Base-by-base conservation (phyloP, 164 flowering plant species). In the Paratinospora sagittata region DNA sequence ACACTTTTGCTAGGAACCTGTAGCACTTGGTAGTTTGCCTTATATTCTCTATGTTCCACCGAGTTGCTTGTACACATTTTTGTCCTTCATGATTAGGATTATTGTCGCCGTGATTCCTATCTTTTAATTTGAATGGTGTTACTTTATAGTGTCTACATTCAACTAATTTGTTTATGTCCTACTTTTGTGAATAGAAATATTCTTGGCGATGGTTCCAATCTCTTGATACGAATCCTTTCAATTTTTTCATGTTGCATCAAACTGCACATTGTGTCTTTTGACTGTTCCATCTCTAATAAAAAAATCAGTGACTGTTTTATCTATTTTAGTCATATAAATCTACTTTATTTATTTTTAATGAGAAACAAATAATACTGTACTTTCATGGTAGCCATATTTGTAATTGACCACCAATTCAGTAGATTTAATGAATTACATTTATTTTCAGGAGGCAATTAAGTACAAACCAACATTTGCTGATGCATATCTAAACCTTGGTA, bases 401-500 rank as follows among this genome's bases (percentile, higher is more conserved):
- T 55, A 19, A 2, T 6, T 19, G 24, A 21, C 24, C 11, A 8
- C 57, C 10, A n/a, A n/a, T n/a, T n/a, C n/a, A 14, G 4, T 9
- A 23, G 26, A 61, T n/a, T 55, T 61, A 0, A 37, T 13, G 3
- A 4, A 7, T 61, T 70, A 36, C 14, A 70, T 66, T 64, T 64
- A 4, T 75, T 76, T 75, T 64, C 89, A 96, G 99, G 99, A 96
- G 83, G 98, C 98, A 12, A 90, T 91, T 19, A 90, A 82, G 70
- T 85, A 84, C 63, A 96, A 89, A 73, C 99, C 98, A 26, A 78
- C 88, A 72, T 93, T 90, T 80, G 76, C 94, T 47, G 99, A 96
- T 87, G 97, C 98, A 69, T 88, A 84, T 69, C 73, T 93, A 69
- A 96, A 91, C 72, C 83, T 89, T 70, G 99, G 98, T 70, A 93